These are phyloP conservation scores for Rostrohypoxylon terebratum DNA, from an alignment of 495 filamentous ascomycete genomes.

Conservation along the genomic window DNA sequence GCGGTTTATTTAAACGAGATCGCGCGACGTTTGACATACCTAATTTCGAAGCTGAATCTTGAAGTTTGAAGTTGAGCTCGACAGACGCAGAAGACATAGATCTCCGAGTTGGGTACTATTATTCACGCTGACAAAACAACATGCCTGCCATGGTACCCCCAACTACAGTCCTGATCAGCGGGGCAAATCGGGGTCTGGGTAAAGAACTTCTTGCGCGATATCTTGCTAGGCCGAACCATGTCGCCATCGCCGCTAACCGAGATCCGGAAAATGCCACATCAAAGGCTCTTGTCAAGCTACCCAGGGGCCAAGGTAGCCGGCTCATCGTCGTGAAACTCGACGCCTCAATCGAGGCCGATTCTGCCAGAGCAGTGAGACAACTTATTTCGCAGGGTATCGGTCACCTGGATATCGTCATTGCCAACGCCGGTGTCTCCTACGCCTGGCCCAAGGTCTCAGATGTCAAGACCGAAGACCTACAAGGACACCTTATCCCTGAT, in stretches of 20 bases:
- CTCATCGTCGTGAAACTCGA: constrained; percentile 51
- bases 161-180: constrained; percentile 46
- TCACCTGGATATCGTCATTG: constrained; percentile 49
- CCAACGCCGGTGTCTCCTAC: constrained; percentile 48
- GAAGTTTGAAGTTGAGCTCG: constrained; percentile 1
- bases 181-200: constrained; percentile 50
- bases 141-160: constrained; percentile 26
- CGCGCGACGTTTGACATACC: background rate
- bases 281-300: constrained; percentile 42
- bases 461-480: constrained; percentile 44
- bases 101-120: background rate
- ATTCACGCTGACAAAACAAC: background rate
- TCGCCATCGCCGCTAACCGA: constrained; percentile 52
- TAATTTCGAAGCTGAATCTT: background rate
- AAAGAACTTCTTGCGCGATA: constrained; percentile 42
- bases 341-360: constrained; percentile 31
- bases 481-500: constrained; percentile 48
- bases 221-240: constrained; percentile 46
- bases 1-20: background rate
- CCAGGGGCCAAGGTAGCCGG: constrained; percentile 28
- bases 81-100: background rate
- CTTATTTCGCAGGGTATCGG: constrained; percentile 43
- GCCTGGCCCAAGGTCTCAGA: constrained; percentile 51
- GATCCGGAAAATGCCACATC: constrained; percentile 42
- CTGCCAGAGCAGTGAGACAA: constrained; percentile 33